phyloP scores from a whole-genome alignment of 176 grass and related monocot species.

The Aegilops tauschii region DNA sequence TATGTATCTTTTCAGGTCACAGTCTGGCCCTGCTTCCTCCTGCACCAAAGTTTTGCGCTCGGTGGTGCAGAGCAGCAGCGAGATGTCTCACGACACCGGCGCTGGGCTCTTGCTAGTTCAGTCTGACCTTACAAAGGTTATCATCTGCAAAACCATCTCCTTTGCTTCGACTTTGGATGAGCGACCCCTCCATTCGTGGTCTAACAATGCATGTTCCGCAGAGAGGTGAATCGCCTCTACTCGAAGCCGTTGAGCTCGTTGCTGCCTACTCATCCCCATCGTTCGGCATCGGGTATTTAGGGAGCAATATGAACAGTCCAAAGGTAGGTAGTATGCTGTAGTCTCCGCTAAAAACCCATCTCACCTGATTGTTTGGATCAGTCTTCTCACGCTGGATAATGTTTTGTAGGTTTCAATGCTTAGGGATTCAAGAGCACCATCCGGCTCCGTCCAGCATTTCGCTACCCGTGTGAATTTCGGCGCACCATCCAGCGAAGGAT shows the following conservation, averaged over 20 bases:
- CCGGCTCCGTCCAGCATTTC: slow-evolving; percentile 52
- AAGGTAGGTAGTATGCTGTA: slow-evolving; percentile 35
- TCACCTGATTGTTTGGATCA: background rate
- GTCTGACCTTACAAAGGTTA: slow-evolving; percentile 68
- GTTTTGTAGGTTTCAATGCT: slow-evolving; percentile 54
- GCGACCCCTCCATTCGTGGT: background rate
- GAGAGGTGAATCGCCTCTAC: slow-evolving; percentile 32
- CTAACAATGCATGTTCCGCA: slow-evolving; percentile 28
- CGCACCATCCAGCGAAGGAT: slow-evolving; percentile 21
- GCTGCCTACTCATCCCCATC: slow-evolving; percentile 87
- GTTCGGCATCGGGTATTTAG: slow-evolving; percentile 78
- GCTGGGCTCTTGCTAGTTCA: slow-evolving; percentile 83
- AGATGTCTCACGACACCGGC: slow-evolving; percentile 68
- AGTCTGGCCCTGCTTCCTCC: slow-evolving; percentile 71
- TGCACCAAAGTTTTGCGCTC: slow-evolving; percentile 66
- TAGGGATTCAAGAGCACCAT: slow-evolving; percentile 23
- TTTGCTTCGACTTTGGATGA: slow-evolving; percentile 10
- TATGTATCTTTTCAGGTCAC: slow-evolving; percentile 46
- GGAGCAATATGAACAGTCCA: slow-evolving; percentile 68
- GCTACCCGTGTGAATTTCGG: slow-evolving; percentile 49
- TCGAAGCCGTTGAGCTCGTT: slow-evolving; percentile 66
- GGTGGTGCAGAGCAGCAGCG: slow-evolving; percentile 52
- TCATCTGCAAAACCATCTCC: background rate
- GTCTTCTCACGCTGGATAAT: background rate
- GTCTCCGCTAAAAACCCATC: background rate